Base-by-base conservation (phyloP, 2,329 filamentous ascomycete genomes). In the Epichloe scottii region DNA sequence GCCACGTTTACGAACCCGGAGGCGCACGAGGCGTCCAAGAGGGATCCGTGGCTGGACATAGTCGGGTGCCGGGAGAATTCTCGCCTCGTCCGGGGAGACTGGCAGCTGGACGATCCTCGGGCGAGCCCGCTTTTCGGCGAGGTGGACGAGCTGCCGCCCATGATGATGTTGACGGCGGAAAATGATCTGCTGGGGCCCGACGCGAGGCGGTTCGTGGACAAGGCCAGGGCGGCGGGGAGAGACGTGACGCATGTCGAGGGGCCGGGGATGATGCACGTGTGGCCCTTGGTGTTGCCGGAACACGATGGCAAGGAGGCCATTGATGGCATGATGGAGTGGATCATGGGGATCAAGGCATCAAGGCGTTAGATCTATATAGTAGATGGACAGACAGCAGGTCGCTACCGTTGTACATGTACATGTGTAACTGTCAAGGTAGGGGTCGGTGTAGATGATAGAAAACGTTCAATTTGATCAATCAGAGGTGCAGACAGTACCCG, bases 241-340 rank as follows among this genome's bases (percentile, higher is more conserved):
- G 55, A 62, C 38, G 59, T 60, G 21, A 62, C 62, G 35, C 46
- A 63, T 10, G 55, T 65, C 4, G 41, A 59, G 14, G 63, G 64
- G 14, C 57, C 60, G 53, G 62, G 60, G 5, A 60, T 66, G 64
- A 55, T 65, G 46, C 64, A 66, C 35, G 62, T 62, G 8, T 66
- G 64, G 63, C 62, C 62, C 5, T 21, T 66, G 35, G 39, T 66
- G 4, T 57, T 62, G 19, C 7, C 51, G 23, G 57, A 63, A 4
- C 57, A 58, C 26, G 64, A 66, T 51, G 62, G 57, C 3, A 54
- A 50, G 15, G 49, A 56, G 30, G 62, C 63, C 1, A 47, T 62
- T 21, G 57, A 63, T 5, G 57, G 51, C 49, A 61, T 66, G 37
- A 50, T 65, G 0, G 44, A 57, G 21, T 66, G 61, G 59, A 34